These are phyloP conservation scores for Sarocladiaceae sp. DNA, from an alignment of 2,329 filamentous ascomycete genomes.

Conservation along the genomic window DNA sequence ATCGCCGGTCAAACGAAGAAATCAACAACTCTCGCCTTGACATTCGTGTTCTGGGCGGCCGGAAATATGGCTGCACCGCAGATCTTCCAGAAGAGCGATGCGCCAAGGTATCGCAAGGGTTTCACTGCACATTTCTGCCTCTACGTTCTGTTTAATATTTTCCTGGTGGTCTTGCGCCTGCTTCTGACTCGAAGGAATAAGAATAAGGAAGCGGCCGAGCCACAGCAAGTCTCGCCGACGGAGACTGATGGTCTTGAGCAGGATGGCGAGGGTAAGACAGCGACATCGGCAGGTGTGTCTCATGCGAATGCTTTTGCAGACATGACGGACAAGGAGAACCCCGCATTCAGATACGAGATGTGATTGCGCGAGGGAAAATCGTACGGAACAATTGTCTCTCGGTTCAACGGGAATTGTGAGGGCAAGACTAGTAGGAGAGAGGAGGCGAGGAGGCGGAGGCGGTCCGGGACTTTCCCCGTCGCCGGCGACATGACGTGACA, in stretches of 20 bases:
- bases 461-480: background rate
- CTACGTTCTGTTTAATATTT: constrained; percentile 28
- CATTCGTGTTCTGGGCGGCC: constrained; percentile 36
- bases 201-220: background rate
- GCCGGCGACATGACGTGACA: background rate
- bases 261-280: constrained; percentile 29
- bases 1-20: constrained; percentile 41
- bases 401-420: background rate
- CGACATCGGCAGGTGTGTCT: background rate
- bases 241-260: constrained; percentile 36
- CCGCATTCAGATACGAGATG: constrained; percentile 50
- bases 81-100: constrained; percentile 29
- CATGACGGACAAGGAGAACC: constrained; percentile 58
- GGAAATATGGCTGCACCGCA: constrained; percentile 39
- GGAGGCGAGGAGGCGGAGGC: too few species aligned
- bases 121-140: constrained; percentile 30
- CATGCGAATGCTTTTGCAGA: constrained; percentile 52
- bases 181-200: constrained; percentile 21
- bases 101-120: constrained; percentile 29
- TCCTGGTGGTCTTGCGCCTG: constrained; percentile 19
- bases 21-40: constrained; percentile 33
- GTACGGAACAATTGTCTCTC: too few species aligned
- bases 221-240: background rate
- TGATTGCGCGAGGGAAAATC: background rate
- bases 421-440: too few species aligned